Base-by-base conservation (phyloP, 805 yeast genomes). In the Jamesozyma spencerorum region DNA sequence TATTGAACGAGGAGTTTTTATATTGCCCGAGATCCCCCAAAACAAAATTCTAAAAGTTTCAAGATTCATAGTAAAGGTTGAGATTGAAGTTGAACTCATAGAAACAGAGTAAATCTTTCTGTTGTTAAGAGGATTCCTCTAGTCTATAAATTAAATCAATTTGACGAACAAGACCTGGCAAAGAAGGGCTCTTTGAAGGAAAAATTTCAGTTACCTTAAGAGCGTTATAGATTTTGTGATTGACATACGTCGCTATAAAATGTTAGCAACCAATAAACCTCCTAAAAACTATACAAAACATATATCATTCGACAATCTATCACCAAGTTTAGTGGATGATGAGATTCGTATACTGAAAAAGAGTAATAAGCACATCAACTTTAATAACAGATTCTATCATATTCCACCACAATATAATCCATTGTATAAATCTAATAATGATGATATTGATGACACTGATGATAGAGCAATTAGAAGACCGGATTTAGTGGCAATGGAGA, bases 361-460 rank as follows among this genome's bases (percentile, higher is more conserved):
- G 4, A 41, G 44, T 22, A 43, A 49, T 22, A 38, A 44, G 13
- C 53, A 45, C 38, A 44, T 54, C 4, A 48, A 51, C 5, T 51
- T 47, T 35, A 52, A 47, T 18, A 55, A 56, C 36, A 49, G 48
- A 26, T 58, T 50, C 31, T 34, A 53, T 18, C 61, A 57, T 42
- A 42, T 55, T 4, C 62, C 64, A 18, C 63, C 62, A 7, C 63
- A 58, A 34, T 55, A 42, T 37, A 58, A 56, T 41, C 55, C 59
- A 17, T 18, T 50, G 29, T 58, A 51, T 31, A 31, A 27, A 10
- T 37, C 37, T 18, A 13, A 14, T 4, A 33, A 22, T 20, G 37
- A 22, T 19, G 17, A 35, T 18, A 31, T 7, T 10, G n/a, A 19
- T 32, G 26, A 11, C 13, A 11, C 12, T 3, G 24, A 32, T 18